Evolutionary conservation across 495 filamentous ascomycete species (phyloP).

Genomic region (Cairneyella variabilis): DNA sequence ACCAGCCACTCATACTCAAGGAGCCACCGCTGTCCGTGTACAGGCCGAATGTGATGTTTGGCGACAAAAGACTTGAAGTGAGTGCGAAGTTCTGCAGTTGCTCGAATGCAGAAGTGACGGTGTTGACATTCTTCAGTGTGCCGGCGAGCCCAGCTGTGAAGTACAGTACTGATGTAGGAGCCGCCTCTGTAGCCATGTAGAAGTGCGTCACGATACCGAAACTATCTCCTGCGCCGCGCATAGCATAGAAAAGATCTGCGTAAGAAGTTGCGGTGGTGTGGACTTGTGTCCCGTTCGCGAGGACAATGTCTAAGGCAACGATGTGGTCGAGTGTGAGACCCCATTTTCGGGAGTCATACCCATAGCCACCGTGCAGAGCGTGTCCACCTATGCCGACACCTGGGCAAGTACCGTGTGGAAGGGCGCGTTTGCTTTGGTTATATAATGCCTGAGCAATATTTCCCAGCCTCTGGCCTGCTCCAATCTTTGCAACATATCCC

Average conservation of each 20-base stretch:
- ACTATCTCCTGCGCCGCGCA: slow-evolving; percentile 56
- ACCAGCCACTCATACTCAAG: slow-evolving; percentile 33
- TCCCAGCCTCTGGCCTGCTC: slow-evolving; percentile 58
- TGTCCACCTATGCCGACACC: slow-evolving; percentile 70
- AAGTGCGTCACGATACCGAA: slow-evolving; percentile 64
- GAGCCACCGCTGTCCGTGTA: slow-evolving; percentile 39
- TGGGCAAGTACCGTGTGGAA: slow-evolving; percentile 65
- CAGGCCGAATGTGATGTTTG: slow-evolving; percentile 49
- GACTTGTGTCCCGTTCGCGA: slow-evolving; percentile 27
- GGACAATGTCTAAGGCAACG: slow-evolving; percentile 55
- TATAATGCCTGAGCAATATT: slow-evolving; percentile 57
- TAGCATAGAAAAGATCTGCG: slow-evolving; percentile 34
- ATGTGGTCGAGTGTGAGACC: slow-evolving; percentile 64
- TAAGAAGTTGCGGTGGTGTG: not conserved
- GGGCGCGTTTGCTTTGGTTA: slow-evolving; percentile 56
- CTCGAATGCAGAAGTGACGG: slow-evolving; percentile 39
- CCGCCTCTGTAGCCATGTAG: slow-evolving; percentile 53
- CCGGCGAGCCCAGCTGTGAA: slow-evolving; percentile 44
- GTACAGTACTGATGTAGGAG: slow-evolving; percentile 49
- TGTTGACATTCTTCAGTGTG: slow-evolving; percentile 36
- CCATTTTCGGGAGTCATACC: slow-evolving; percentile 57
- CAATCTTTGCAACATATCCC: slow-evolving; percentile 59
- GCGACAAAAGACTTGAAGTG: slow-evolving; percentile 44
- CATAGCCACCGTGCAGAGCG: slow-evolving; percentile 66
- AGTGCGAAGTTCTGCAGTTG: slow-evolving; percentile 48